Conservation (phyloP, 176 grass and related monocot genomes). For the Oryza rufipogon region DNA sequence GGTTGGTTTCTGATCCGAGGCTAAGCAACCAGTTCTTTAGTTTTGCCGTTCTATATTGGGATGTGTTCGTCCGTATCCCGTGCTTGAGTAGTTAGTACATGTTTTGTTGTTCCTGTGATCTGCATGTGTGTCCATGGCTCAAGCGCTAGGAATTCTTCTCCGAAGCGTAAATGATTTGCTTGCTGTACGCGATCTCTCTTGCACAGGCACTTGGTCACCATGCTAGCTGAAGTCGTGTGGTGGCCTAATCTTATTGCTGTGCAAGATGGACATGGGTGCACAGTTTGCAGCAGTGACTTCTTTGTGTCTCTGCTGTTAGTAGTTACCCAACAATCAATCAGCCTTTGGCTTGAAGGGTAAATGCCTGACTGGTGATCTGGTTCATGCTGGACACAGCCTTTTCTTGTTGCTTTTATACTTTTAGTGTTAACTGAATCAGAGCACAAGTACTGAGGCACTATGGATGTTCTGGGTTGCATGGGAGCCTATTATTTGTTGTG, state of each 20-base stretch:
- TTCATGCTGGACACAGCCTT: neutral
- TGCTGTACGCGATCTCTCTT: conserved; percentile 14
- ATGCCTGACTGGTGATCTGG: neutral
- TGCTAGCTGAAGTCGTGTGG: neutral
- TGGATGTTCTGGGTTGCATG: conserved; percentile 24
- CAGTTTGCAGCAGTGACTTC: conserved; percentile 24
- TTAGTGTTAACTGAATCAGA: neutral
- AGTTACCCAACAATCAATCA: neutral
- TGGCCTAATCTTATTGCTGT: conserved; percentile 18
- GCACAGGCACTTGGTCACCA: neutral
- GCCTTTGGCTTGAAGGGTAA: neutral
- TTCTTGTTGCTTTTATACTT: neutral
- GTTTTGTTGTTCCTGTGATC: conserved; percentile 3
- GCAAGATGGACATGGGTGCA: conserved; percentile 30
- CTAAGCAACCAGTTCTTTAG: neutral
- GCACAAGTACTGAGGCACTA: conserved; percentile 56
- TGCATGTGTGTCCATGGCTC: conserved; percentile 1
- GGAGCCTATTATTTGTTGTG: conserved; percentile 40
- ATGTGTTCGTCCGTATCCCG: neutral
- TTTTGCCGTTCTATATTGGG: neutral
- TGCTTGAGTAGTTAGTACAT: neutral
- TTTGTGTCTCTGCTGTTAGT: conserved; percentile 24
- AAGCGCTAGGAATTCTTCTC: neutral
- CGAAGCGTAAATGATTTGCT: neutral
- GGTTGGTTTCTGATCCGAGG: conserved; percentile 8